Percentiles rank a stretch among this genome's conserved stretches.
Conservation (phyloP, 1,139 yeast species). For the Oligophagozyma castellii region DNA sequence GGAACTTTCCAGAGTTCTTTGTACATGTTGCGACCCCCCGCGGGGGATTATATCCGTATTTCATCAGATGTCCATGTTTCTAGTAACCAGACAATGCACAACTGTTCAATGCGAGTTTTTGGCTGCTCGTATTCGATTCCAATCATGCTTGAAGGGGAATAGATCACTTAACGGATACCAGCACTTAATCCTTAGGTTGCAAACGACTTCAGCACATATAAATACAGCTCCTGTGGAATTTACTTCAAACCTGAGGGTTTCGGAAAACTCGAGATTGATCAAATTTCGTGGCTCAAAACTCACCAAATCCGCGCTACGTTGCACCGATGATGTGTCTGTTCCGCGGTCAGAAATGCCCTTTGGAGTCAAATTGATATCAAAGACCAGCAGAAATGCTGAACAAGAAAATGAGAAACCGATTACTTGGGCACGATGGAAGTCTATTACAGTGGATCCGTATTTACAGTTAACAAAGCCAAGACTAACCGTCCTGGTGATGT, state of each 20-base stretch:
- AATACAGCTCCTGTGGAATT: conserved; percentile 28
- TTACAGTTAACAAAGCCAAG: conserved; percentile 79
- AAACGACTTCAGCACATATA: conserved; percentile 9
- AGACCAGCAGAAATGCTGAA: conserved; percentile 5
- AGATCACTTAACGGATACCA: too few relatives aligned
- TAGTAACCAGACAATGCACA: too few relatives aligned
- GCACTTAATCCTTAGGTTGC: too few relatives aligned
- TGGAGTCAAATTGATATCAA: conserved; percentile 32
- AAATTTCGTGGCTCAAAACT: conserved; percentile 1
- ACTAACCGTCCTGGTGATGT: conserved; percentile 72
- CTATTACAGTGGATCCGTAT: conserved; percentile 39
- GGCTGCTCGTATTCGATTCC: too few relatives aligned
- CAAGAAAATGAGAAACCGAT: conserved; percentile 6
- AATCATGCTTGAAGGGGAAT: too few relatives aligned
- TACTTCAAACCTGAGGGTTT: conserved; percentile 21
- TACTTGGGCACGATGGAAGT: conserved; percentile 15
- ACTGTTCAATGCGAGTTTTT: too few relatives aligned
- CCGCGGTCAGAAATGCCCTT: conserved; percentile 32
- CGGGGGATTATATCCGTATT: too few relatives aligned
- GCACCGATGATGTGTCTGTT: conserved; percentile 24
- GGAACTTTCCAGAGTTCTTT: too few relatives aligned
- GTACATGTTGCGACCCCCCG: too few relatives aligned
- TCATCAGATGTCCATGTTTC: too few relatives aligned
- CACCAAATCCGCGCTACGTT: conserved; percentile 17
- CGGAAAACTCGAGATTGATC: conserved; percentile 4